These are phyloP conservation scores for Tagetes erecta DNA, from an alignment of 129 eudicot species.

Conservation along the genomic window DNA sequence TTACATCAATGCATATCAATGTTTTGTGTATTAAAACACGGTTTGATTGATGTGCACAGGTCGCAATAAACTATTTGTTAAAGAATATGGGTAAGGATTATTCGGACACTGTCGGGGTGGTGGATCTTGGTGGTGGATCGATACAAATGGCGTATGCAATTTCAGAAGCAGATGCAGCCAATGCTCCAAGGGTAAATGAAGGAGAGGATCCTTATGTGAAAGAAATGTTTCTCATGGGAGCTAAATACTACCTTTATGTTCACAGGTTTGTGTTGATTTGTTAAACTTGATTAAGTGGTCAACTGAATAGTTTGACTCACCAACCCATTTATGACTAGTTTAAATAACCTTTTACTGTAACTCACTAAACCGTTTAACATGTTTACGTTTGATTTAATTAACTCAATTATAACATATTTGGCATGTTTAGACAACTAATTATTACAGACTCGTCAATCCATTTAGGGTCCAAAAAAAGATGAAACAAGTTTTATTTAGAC, in stretches of 20 bases:
- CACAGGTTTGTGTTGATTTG: slow-evolving; percentile 50
- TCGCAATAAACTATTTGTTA: slow-evolving; percentile 83
- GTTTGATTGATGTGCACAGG: slow-evolving; percentile 44
- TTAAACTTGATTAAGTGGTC: neutral
- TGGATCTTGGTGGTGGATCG: slow-evolving; percentile 99
- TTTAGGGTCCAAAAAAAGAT: too few species aligned
- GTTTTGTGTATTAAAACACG: neutral
- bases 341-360: neutral
- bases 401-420: too few species aligned
- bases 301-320: neutral
- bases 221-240: slow-evolving; percentile 88
- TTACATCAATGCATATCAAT: too few species aligned
- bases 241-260: slow-evolving; percentile 82
- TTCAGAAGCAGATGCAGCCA: slow-evolving; percentile 87
- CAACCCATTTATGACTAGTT: neutral
- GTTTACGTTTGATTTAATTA: neutral
- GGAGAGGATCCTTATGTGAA: slow-evolving; percentile 86
- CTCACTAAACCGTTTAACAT: neutral
- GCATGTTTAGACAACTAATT: too few species aligned
- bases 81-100: slow-evolving; percentile 72
- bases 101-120: slow-evolving; percentile 84
- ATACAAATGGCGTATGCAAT: slow-evolving; percentile 99
- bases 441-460: too few species aligned
- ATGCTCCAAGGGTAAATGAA: slow-evolving; percentile 61
- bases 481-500: too few species aligned